Percentiles rank a stretch among this genome's conserved stretches.
Conservation (phyloP, 257 asterid species). For the Penstemon barbatus region DNA sequence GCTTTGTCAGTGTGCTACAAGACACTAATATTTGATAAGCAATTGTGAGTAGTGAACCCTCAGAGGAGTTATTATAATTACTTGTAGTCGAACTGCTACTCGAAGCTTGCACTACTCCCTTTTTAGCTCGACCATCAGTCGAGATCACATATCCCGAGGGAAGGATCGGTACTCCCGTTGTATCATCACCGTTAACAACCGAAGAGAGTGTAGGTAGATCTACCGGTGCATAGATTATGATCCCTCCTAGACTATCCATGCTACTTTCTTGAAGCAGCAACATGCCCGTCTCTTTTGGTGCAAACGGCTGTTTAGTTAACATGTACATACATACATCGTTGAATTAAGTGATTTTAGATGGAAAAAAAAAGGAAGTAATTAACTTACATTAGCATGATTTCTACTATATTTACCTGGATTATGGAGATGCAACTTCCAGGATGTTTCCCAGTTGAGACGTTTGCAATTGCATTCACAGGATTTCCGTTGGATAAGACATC, state of each 20-base stretch:
- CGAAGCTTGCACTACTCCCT: slow-evolving; percentile 27
- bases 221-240: slow-evolving; percentile 53
- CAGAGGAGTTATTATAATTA: background rate
- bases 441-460: slow-evolving; percentile 52
- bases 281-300: slow-evolving; percentile 43
- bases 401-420: slow-evolving; percentile 46
- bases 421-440: slow-evolving; percentile 56
- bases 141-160: slow-evolving; percentile 74
- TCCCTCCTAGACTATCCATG: slow-evolving; percentile 51
- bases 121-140: slow-evolving; percentile 39
- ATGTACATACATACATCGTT: no score
- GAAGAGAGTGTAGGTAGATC: slow-evolving; percentile 31
- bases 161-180: slow-evolving; percentile 36
- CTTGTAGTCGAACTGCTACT: slow-evolving; percentile 20
- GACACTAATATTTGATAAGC: slow-evolving; percentile 51
- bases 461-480: slow-evolving; percentile 47
- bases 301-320: slow-evolving; percentile 41
- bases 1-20: slow-evolving; percentile 32
- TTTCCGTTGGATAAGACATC: slow-evolving; percentile 53
- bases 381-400: background rate
- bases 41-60: slow-evolving; percentile 58
- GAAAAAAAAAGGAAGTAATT: no score
- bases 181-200: slow-evolving; percentile 46
- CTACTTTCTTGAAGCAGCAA: slow-evolving; percentile 64
- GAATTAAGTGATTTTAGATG: no score